Evolutionary conservation across 441 rosid species (phyloP), one percentile per base, ranked within the genome.

Genomic region (Erodium chrysanthum): DNA sequence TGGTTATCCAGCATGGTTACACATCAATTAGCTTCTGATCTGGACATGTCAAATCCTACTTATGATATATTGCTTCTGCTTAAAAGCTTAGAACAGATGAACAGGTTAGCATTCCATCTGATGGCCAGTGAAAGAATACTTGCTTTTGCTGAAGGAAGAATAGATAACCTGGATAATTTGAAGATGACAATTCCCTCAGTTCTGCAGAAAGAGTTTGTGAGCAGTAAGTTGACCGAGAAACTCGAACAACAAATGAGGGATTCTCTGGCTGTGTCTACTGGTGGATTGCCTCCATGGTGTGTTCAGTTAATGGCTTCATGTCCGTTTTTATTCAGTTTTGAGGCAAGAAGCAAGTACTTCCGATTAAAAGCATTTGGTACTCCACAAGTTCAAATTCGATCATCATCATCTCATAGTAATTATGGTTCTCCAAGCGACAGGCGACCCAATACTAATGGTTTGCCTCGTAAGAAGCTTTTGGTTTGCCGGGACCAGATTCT

Each of bases 211-310:
- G 95, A 84, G 69, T 92, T 91, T 79, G 88, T 90, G 73, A 90
- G 81, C 82, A 76, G 77, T 80, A 95, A 88, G 81, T 84, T 95
- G 80, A 88, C 97, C 15, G 97, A 92, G 81, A 95, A 95, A 77
- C 79, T 95, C 73, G 97, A 91, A 79, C 97, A 88, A 79, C 97
- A 91, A 81, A 83, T 95, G 86, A 85, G 86, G 46, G 97, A 90
- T 80, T 68, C 86, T 18, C 81, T 91, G 71, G 89, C 90, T 68
- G 71, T 86, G 70, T 88, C 93, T 1, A 77, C 73, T 22, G 88
- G 89, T 62, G 90, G 96, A 63, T 73, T 95, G 82, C 96, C 99
- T 61, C 76, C 82, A 29, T 95, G 99, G 99, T 95, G 92, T 75
- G 87, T 75, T 76, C 88, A 90, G 79, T 86, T 95, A 64, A 83